Conservation (phyloP, 495 filamentous ascomycete species). For the Chaetomium tenue region DNA sequence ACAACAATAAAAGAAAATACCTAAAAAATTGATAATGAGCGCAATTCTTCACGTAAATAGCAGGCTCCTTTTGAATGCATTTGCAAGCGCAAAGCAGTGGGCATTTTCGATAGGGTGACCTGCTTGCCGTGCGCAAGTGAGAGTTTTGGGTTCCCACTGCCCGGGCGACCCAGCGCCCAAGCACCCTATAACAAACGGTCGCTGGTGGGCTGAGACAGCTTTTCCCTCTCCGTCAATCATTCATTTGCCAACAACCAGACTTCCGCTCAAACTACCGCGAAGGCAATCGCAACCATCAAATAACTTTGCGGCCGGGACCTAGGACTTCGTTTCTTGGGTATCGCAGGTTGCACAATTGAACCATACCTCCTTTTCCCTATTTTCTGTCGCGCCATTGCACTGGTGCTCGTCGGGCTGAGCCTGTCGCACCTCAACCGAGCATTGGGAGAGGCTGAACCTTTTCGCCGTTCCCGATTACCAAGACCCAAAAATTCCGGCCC, state of each 20-base stretch:
- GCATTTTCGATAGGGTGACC: neutral
- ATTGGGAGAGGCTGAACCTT: constrained; percentile 17
- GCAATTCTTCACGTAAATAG: neutral
- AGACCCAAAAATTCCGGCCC: constrained; percentile 18
- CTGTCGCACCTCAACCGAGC: constrained; percentile 3
- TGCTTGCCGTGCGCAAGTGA: constrained; percentile 8
- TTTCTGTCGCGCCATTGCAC: neutral
- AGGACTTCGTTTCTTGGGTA: constrained; percentile 1
- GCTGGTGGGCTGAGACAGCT: constrained; percentile 23
- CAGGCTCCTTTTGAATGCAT: neutral
- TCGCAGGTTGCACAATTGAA: neutral
- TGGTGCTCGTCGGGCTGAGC: constrained; percentile 4
- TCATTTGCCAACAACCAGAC: neutral
- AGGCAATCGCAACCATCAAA: neutral
- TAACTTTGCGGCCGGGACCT: neutral
- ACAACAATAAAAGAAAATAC: neutral
- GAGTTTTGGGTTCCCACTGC: constrained; percentile 16
- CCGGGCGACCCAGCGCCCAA: neutral
- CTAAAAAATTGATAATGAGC: neutral
- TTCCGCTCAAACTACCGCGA: neutral
- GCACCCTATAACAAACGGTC: constrained; percentile 16
- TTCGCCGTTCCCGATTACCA: constrained; percentile 7
- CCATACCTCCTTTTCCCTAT: neutral
- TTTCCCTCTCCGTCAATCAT: constrained; percentile 15
- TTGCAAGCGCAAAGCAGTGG: constrained; percentile 15